A percentile compares a stretch with the other conserved stretches of the same genome.
phyloP scores from a whole-genome alignment of 352 stramenopile genomes.

The Phytopythium montanum region DNA sequence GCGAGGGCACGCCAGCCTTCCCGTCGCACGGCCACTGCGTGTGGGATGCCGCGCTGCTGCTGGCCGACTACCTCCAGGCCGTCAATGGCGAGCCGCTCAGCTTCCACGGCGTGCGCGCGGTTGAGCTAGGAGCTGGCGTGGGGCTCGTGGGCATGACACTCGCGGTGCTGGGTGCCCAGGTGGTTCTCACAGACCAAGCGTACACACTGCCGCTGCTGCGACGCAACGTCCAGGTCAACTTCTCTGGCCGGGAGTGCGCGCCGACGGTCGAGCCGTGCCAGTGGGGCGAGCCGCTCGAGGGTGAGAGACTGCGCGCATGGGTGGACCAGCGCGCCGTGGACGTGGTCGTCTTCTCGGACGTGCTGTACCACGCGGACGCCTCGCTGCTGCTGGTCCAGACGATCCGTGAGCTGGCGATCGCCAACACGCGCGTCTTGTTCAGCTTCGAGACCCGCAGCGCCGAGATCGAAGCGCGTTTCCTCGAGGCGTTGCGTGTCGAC shows the following conservation, averaged over 20 bases:
- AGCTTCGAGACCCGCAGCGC: slow-evolving; percentile 42
- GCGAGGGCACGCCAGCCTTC: slow-evolving; percentile 27
- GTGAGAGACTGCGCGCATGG: slow-evolving; percentile 21
- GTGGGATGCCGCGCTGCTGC: slow-evolving; percentile 49
- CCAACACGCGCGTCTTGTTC: slow-evolving; percentile 31
- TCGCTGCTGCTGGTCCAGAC: slow-evolving; percentile 35
- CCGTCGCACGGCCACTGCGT: slow-evolving; percentile 54
- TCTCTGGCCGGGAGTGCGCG: slow-evolving; percentile 5
- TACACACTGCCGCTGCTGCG: slow-evolving; percentile 44
- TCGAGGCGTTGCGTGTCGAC: slow-evolving; percentile 19
- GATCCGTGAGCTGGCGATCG: slow-evolving; percentile 21
- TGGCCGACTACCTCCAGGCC: slow-evolving; percentile 43
- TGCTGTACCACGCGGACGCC: slow-evolving; percentile 40
- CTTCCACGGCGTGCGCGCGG: slow-evolving; percentile 23
- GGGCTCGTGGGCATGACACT: slow-evolving; percentile 49
- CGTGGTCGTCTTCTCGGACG: slow-evolving; percentile 46
- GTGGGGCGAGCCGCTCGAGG: slow-evolving; percentile 27
- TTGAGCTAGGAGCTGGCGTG: slow-evolving; percentile 45
- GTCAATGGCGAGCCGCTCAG: no score
- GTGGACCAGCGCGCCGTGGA: slow-evolving; percentile 15
- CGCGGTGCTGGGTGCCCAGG: slow-evolving; percentile 34
- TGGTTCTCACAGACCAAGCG: slow-evolving; percentile 44
- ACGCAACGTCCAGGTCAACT: slow-evolving; percentile 49
- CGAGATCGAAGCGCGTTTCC: slow-evolving; percentile 34
- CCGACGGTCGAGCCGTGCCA: slow-evolving; percentile 35